Base-by-base conservation (phyloP, 805 yeast species). In the Teunomyces barrocoloradensis region DNA sequence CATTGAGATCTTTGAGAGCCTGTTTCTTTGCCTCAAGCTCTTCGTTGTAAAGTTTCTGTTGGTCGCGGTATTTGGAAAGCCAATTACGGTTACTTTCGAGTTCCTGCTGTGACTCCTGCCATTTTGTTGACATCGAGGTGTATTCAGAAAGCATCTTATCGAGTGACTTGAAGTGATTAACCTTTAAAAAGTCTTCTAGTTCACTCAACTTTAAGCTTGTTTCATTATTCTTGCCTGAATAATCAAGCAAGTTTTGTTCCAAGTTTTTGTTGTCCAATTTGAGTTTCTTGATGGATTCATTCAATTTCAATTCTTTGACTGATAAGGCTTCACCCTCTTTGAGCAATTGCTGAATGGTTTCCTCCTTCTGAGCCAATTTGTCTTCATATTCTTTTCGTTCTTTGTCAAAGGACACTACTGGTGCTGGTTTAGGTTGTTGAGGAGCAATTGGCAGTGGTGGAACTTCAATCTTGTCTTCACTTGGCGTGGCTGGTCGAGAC, bases 321-420 rank as follows among this genome's bases (percentile, higher is more conserved):
- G 94, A 81, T 33, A 89, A 65, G 20, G 77, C 80, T 52, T 85
- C 84, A 3, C 96, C 96, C 64, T 90, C 96, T 46, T 78, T 81
- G 59, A 87, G 60, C 25, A 91, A 67, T 47, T 84, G 82, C 13
- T 79, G 77, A 21, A 91, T 81, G 27, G 81, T 78, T 10, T 71
- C 76, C 44, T 90, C 88, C 69, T 71, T 84, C 55, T 48, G 38
- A 10, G 42, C 46, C 34, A 49, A 37, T 30, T 48, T 44, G 27
- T 20, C 33, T 12, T 30, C 12, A 13, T 49, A 36, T 28, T 48
- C 46, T 3, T 25, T 27, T 23, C 40, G 34, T 30, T 46, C 53
- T 23, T 38, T 36, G 18, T 44, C 42, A 18, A 28, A n/a, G 27
- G 27, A 25, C 27, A 7, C 27, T 3, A 4, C 10, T 25, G 17